Percentiles rank a stretch among this genome's conserved stretches.
phyloP scores from a whole-genome alignment of 2,329 filamentous ascomycete genomes.

The Triangularia setosa region DNA sequence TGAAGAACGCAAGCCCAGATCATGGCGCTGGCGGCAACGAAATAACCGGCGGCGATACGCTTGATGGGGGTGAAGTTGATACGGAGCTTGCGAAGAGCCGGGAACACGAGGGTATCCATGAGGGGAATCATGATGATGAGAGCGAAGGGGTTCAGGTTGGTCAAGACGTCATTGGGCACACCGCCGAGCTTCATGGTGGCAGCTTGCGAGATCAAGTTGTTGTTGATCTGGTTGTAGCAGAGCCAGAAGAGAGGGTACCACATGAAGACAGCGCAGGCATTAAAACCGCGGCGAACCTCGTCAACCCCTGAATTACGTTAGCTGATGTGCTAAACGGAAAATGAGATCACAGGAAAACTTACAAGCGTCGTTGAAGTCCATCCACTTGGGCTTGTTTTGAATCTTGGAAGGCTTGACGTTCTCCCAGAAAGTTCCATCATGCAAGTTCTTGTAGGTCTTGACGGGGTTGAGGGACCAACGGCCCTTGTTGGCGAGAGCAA shows the following conservation, averaged over 20 bases:
- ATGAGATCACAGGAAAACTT: neutral
- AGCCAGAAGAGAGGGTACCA: constrained; percentile 64
- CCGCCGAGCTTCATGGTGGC: constrained; percentile 63
- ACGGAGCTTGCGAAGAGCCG: constrained; percentile 57
- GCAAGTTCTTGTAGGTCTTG: constrained; percentile 54
- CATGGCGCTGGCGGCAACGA: constrained; percentile 58
- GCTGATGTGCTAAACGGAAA: neutral
- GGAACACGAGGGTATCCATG: constrained; percentile 65
- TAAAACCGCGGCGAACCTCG: constrained; percentile 63
- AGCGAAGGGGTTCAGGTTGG: constrained; percentile 69
- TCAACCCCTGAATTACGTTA: constrained; percentile 54
- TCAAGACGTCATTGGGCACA: constrained; percentile 72
- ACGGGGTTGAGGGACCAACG: constrained; percentile 66
- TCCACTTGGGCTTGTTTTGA: constrained; percentile 50
- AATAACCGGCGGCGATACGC: constrained; percentile 68
- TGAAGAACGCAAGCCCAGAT: constrained; percentile 51
- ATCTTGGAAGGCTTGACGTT: constrained; percentile 65
- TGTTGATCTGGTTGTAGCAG: constrained; percentile 50
- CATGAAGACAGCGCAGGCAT: constrained; percentile 64
- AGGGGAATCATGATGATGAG: constrained; percentile 72
- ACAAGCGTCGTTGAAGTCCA: constrained; percentile 72
- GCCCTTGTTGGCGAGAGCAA: constrained; percentile 61
- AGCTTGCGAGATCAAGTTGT: constrained; percentile 60
- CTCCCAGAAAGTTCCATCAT: constrained; percentile 60
- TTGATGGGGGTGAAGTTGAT: constrained; percentile 72